Evolutionary conservation across 257 asterid genomes (phyloP).

Genomic region (Capsicum baccatum): DNA sequence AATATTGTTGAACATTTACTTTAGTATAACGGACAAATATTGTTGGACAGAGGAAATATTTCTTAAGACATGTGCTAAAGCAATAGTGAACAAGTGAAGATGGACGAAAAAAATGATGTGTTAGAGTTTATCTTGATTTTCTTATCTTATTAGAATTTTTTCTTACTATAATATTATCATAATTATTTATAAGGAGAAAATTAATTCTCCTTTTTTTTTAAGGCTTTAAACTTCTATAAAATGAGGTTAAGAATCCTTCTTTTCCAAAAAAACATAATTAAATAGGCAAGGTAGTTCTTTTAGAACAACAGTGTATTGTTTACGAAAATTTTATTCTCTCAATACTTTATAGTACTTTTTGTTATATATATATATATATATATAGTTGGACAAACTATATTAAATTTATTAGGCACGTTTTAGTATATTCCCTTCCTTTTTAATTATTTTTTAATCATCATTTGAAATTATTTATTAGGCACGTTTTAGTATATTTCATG

Average conservation of each 20-base stretch:
- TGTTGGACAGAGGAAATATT: no score
- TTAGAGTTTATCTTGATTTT: neutral
- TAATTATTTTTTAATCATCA: no score
- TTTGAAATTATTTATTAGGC: neutral
- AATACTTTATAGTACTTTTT: neutral
- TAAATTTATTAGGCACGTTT: neutral
- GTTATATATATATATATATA: neutral
- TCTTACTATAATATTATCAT: no score
- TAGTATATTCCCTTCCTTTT: neutral
- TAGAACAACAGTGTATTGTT: neutral
- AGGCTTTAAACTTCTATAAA: no score
- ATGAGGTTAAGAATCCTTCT: no score
- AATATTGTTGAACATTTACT: no score
- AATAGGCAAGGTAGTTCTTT: no score
- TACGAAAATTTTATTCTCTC: neutral
- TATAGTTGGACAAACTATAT: neutral
- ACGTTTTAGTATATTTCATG: no score
- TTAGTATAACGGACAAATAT: no score
- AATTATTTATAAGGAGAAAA: neutral
- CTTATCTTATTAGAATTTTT: neutral
- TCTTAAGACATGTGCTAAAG: no score
- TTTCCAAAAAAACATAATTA: neutral
- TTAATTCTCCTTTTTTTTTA: neutral
- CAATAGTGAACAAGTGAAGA: no score
- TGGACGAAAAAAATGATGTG: neutral